Percentiles rank a stretch among this genome's conserved stretches.
These are phyloP conservation scores for Stenocarpella maydis DNA, from an alignment of 2,329 filamentous ascomycete species.

Conservation along the genomic window DNA sequence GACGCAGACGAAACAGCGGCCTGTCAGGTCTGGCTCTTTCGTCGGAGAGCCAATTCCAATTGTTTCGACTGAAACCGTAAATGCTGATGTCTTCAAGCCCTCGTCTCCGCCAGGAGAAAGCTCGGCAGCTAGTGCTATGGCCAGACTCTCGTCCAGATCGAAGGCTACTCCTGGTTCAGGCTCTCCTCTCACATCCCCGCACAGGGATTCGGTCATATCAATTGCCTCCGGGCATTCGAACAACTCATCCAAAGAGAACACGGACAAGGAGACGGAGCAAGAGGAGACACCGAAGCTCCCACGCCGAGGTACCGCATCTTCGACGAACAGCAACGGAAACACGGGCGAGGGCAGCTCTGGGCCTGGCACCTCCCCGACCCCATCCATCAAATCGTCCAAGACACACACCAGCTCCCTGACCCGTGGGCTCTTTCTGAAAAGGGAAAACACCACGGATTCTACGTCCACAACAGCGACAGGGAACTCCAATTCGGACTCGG, in stretches of 20 bases:
- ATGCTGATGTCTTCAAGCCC: constrained; percentile 70
- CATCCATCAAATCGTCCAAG: constrained; percentile 49
- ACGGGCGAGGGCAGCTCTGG: constrained; percentile 39
- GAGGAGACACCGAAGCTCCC: constrained; percentile 42
- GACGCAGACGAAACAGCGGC: constrained; percentile 43
- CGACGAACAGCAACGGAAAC: constrained; percentile 40
- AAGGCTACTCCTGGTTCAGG: constrained; percentile 58
- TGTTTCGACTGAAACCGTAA: constrained; percentile 71
- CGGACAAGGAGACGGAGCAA: constrained; percentile 48
- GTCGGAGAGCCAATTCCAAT: constrained; percentile 69
- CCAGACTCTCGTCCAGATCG: constrained; percentile 70
- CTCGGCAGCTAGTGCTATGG: constrained; percentile 71
- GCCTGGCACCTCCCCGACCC: constrained; percentile 44
- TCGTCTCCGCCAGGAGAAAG: constrained; percentile 64
- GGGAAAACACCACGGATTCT: constrained; percentile 48
- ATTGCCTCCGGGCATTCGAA: constrained; percentile 59
- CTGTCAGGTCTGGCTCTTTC: constrained; percentile 64
- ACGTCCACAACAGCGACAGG: constrained; percentile 48
- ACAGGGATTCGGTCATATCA: constrained; percentile 48
- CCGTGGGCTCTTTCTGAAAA: constrained; percentile 51
- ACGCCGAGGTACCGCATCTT: constrained; percentile 51
- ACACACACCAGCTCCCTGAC: constrained; percentile 50
- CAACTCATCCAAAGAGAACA: constrained; percentile 55
- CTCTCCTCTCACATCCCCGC: constrained; percentile 48
- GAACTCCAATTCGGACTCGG: constrained; percentile 40